Evolutionary conservation across 176 grass and related monocot genomes (phyloP).

Genomic region (Rhynchospora tenuis): DNA sequence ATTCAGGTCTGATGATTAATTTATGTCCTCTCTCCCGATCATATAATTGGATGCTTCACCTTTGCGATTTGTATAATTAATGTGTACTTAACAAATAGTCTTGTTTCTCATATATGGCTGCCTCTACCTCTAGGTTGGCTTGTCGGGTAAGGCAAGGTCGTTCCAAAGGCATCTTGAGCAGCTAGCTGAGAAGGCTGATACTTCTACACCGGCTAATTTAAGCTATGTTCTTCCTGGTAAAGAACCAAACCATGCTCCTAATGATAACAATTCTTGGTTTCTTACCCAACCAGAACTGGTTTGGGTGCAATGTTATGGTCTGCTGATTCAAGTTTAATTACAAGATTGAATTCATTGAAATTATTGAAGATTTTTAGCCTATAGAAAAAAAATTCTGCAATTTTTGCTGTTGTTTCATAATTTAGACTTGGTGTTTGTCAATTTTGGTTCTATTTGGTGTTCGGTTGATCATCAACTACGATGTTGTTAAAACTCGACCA

Average conservation of each 20-base stretch:
- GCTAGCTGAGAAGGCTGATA: slow-evolving; percentile 92
- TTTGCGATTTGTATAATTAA: background rate
- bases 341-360: too few relatives aligned
- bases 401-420: too few relatives aligned
- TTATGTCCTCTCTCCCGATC: background rate
- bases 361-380: too few relatives aligned
- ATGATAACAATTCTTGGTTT: background rate
- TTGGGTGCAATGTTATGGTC: background rate
- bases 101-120: background rate
- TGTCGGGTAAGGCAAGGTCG: slow-evolving; percentile 84
- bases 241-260: background rate
- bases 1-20: slow-evolving; percentile 57
- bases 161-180: slow-evolving; percentile 95
- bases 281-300: background rate
- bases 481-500: too few relatives aligned
- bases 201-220: slow-evolving; percentile 78
- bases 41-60: too few relatives aligned
- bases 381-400: too few relatives aligned
- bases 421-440: too few relatives aligned
- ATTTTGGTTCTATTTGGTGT: too few relatives aligned
- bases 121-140: slow-evolving; percentile 65
- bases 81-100: background rate
- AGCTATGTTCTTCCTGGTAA: slow-evolving; percentile 86
- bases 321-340: background rate
- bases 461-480: too few relatives aligned